Base-by-base conservation (phyloP, 169 alveolate genomes). In the Plasmodium gaboni region DNA sequence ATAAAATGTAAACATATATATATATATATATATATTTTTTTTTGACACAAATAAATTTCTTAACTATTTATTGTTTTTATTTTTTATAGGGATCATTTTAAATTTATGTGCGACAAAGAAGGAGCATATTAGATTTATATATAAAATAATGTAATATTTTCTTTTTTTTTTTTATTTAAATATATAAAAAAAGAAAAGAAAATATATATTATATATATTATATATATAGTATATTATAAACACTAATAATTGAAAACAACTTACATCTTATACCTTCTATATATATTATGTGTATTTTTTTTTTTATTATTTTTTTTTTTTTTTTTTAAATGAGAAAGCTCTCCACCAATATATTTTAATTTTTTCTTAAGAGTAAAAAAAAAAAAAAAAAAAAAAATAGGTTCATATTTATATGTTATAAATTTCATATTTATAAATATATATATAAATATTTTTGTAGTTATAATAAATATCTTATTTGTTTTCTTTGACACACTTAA, bases 21-120 rank as follows among this genome's bases (percentile, higher is more conserved):
- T 22, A 69, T 48, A 69, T 46, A 24, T 50, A 46, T 44, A 48
- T 32, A 53, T 64, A 9, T 13, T 10, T 0, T 38, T 3, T 38
- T 5, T 38, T 6, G 5, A 32, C 44, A 32, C 44, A 5, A 5
- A 32, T 5, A 0, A 38, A 38, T 1, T 38, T 7, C 46, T 38
- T 38, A 5, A 38, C 6, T 61, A 24, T 32, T 0, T 55, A 5
- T 19, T 64, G 24, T 61, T 13, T 64, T 48, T 76, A 38, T 64
- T 64, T 64, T 65, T 19, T 50, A 48, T 70, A 78, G 89, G n/a
- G 89, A 78, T 59, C 89, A 78, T 42, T 78, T 78, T 69, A 78
- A 78, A 78, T 78, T 64, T 64, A 78, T 78, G 89, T 78, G 89
- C 59, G 89, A 78, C 76, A 78, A 67, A 60, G 89, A 78, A 69